Evolutionary conservation across 2,329 filamentous ascomycete genomes (phyloP), one percentile per base, ranked within the genome.

Genomic region (Pseudogymnoascus sp.): DNA sequence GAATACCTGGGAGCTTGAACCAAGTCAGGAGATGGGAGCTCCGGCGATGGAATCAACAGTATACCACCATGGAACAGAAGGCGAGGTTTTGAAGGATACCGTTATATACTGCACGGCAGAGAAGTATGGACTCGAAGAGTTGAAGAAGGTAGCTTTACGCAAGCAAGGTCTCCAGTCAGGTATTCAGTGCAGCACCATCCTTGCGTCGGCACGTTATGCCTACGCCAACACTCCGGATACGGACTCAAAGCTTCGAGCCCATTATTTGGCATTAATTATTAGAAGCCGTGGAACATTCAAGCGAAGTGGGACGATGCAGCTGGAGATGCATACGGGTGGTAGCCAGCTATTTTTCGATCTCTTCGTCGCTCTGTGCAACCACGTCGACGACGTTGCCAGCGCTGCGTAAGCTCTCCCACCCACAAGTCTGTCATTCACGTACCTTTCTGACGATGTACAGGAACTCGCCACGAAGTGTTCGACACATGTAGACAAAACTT

Each of bases 191-290:
- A 87, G 85, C 76, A 95, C 90, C 64, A 96, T 96, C 70, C 79
- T 96, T 21, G 81, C 89, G 0, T 94, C 90, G 55, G 92, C 92
- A n/a, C 86, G 92, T 60, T 96, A 90, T 70, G 92, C 92, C 19
- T 96, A 97, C 73, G 85, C 85, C 69, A 85, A 96, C 76, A 97
- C 92, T 0, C 91, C 92, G 2, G 91, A 96, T 72, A 90, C 81
- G 21, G 92, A 96, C 78, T 93, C 90, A n/a, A 92, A 92, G 75
- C 81, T 96, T 61, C 84, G 92, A 64, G 91, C 91, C 23, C 92
- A 96, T 75, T 97, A 96, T 70, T 85, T 96, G 38, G 91, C 92
- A 16, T 85, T 96, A 72, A 96, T 96, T 76, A 95, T 96, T 72
- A 87, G 92, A 67, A 91, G 88, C 69, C 85, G 92, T 68, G 83